phyloP scores from a whole-genome alignment of 768 basidiomycete species.

The Agrocybe praecox region DNA sequence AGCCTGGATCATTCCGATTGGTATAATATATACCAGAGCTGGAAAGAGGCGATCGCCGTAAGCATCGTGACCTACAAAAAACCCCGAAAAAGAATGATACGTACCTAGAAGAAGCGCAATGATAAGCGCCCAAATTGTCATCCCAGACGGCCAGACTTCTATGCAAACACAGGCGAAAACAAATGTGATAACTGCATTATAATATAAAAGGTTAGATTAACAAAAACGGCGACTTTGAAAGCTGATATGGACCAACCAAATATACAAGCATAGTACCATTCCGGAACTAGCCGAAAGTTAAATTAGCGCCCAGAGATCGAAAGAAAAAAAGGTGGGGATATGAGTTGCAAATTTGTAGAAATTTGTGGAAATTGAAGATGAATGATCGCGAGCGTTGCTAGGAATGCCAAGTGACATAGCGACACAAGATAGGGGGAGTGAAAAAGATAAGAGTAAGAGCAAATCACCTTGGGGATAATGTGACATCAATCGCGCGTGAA shows the following conservation, averaged over 20 bases:
- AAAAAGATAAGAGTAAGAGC: not conserved
- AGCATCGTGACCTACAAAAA: not conserved
- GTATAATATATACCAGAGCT: conserved; percentile 65
- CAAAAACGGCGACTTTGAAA: not conserved
- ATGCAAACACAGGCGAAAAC: conserved; percentile 63
- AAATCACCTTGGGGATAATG: conserved; percentile 47
- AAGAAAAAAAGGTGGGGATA: not conserved
- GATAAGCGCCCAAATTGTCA: conserved; percentile 71
- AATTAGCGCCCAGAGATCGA: not conserved
- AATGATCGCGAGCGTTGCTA: not conserved
- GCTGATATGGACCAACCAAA: conserved; percentile 31
- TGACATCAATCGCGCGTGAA: conserved; percentile 63
- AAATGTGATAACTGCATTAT: conserved; percentile 47
- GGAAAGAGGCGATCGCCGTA: not conserved
- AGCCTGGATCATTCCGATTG: conserved; percentile 79
- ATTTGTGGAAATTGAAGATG: too few relatives aligned
- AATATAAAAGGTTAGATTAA: not conserved
- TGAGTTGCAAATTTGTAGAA: not conserved
- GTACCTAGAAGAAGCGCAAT: conserved; percentile 49
- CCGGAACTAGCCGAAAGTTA: conserved; percentile 45
- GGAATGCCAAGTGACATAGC: too few relatives aligned
- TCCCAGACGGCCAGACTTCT: conserved; percentile 64
- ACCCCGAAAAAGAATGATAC: conserved; percentile 11
- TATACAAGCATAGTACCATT: conserved; percentile 63
- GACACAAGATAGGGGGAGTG: not conserved